These are phyloP conservation scores for Pseudogymnoascus sp. DNA, from an alignment of 2,329 filamentous ascomycete genomes.

Conservation along the genomic window DNA sequence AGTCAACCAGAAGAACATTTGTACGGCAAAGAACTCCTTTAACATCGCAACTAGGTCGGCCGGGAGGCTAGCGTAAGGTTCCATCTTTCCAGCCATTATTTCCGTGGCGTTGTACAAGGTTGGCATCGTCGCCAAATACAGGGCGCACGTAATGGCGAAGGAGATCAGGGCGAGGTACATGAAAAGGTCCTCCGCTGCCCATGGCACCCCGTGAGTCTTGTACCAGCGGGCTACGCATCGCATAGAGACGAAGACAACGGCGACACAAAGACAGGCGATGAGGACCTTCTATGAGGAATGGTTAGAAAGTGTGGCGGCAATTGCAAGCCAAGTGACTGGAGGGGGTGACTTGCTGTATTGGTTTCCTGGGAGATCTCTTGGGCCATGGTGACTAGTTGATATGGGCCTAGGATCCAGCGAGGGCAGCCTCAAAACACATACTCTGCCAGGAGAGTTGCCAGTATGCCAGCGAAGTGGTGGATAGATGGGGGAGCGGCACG, in stretches of 20 bases:
- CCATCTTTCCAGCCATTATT: conserved; percentile 19
- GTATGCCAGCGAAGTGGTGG: neutral
- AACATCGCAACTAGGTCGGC: conserved; percentile 27
- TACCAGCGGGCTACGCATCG: conserved; percentile 13
- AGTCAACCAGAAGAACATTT: conserved; percentile 10
- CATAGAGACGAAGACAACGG: conserved; percentile 11
- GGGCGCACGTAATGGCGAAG: conserved; percentile 24
- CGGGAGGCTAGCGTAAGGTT: conserved; percentile 24
- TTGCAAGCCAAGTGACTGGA: neutral
- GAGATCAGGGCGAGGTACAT: conserved; percentile 17
- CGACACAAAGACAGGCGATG: conserved; percentile 12
- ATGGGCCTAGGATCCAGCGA: neutral
- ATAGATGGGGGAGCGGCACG: neutral
- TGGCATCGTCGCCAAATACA: conserved; percentile 31
- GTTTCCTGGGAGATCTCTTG: neutral
- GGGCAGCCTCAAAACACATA: neutral
- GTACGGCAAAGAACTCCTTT: conserved; percentile 29
- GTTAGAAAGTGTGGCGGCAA: neutral
- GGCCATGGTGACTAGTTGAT: neutral
- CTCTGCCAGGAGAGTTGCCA: neutral
- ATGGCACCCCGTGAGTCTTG: conserved; percentile 12
- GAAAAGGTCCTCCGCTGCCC: conserved; percentile 14
- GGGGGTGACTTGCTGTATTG: neutral
- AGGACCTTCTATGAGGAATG: conserved; percentile 11
- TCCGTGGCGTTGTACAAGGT: conserved; percentile 27